Evolutionary conservation across 805 yeast species (phyloP).

Genomic region (Lachancea nothofagi): DNA sequence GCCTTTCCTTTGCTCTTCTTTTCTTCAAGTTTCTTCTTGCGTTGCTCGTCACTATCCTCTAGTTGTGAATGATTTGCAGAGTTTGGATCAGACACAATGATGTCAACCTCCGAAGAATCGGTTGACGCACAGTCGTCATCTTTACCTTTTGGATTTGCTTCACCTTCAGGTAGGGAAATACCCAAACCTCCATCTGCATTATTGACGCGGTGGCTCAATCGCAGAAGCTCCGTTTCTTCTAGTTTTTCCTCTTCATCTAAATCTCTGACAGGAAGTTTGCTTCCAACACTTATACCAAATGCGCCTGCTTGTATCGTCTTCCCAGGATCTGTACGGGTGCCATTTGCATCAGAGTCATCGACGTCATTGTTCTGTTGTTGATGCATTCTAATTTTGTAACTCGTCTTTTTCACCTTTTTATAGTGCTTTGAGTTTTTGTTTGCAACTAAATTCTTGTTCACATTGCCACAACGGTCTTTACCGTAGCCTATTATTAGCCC

Average conservation of each 20-base stretch:
- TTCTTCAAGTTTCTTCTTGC: neutral
- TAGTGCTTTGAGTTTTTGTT: constrained; percentile 42
- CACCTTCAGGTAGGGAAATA: constrained; percentile 5
- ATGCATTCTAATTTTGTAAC: constrained; percentile 7
- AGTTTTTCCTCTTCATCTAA: constrained; percentile 14
- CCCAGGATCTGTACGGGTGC: neutral
- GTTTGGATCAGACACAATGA: constrained; percentile 6
- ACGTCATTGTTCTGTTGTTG: constrained; percentile 5
- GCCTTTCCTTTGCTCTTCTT: neutral
- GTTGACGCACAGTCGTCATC: constrained; percentile 1
- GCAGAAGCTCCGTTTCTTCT: constrained; percentile 16
- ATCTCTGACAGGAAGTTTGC: neutral
- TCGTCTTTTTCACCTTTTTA: constrained; percentile 37
- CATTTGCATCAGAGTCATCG: neutral
- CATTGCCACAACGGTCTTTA: constrained; percentile 74
- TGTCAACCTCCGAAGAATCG: constrained; percentile 10
- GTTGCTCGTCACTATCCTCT: neutral
- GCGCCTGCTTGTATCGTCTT: constrained; percentile 13
- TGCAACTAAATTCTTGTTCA: constrained; percentile 36
- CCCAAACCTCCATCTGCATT: constrained; percentile 14
- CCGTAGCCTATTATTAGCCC: constrained; percentile 62
- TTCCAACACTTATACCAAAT: constrained; percentile 14
- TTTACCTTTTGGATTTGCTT: neutral
- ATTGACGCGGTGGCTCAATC: constrained; percentile 12
- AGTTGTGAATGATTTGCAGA: neutral